Evolutionary conservation across 352 stramenopile species (phyloP).

Genomic region (Aphanomyces euteiches): DNA sequence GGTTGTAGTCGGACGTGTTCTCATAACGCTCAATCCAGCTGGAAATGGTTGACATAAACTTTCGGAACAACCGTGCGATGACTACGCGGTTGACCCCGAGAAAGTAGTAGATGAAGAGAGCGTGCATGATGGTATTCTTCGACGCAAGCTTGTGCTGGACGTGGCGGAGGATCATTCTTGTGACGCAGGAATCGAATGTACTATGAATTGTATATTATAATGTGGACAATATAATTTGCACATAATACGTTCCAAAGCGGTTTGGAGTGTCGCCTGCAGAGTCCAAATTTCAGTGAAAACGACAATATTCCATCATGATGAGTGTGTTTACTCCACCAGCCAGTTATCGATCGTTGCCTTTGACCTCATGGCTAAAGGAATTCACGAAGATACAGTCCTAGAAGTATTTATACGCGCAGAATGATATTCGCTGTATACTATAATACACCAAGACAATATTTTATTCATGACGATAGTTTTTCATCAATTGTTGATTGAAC

Average conservation of each 20-base stretch:
- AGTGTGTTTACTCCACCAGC: too few relatives aligned
- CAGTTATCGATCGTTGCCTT: too few relatives aligned
- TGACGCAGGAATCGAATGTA: not conserved
- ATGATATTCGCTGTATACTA: too few relatives aligned
- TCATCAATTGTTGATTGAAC: too few relatives aligned
- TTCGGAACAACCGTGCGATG: not conserved
- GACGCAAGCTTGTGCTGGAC: slow-evolving; percentile 7
- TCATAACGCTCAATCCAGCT: slow-evolving; percentile 9
- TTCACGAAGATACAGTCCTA: too few relatives aligned
- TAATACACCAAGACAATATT: too few relatives aligned
- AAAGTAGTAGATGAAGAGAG: slow-evolving; percentile 3
- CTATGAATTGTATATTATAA: slow-evolving; percentile 13
- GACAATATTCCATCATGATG: too few relatives aligned
- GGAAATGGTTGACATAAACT: not conserved
- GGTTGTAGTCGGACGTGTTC: not conserved
- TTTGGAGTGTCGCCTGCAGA: not conserved
- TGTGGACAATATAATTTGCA: slow-evolving; percentile 6
- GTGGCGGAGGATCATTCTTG: slow-evolving; percentile 1
- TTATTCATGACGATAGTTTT: too few relatives aligned
- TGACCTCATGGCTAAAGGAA: too few relatives aligned
- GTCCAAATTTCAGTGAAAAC: not conserved
- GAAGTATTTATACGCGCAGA: too few relatives aligned
- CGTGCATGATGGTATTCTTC: slow-evolving; percentile 6
- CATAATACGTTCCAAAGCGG: not conserved
- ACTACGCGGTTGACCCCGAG: not conserved